Evolutionary conservation across 257 asterid genomes (phyloP).

Genomic region (Ajuga chamaepitys): DNA sequence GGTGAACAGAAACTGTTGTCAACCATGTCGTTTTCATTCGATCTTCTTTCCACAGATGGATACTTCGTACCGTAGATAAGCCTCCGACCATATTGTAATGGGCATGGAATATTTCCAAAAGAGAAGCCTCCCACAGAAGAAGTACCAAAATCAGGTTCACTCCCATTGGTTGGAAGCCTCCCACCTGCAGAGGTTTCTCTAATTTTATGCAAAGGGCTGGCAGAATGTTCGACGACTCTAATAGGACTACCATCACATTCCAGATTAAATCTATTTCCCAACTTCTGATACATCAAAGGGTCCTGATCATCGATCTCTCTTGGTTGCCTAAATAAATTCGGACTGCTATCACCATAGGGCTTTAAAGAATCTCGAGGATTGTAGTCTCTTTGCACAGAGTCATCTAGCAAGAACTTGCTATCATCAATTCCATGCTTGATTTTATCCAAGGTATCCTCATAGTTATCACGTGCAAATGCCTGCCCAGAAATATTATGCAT

Average conservation of each 20-base stretch:
- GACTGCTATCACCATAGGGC: conserved; percentile 19
- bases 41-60: conserved; percentile 20
- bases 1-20: conserved; percentile 17
- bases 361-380: conserved; percentile 4
- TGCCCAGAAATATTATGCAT: conserved; percentile 13
- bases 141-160: conserved; percentile 20
- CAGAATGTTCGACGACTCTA: conserved; percentile 25
- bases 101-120: conserved; percentile 11
- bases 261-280: conserved; percentile 23
- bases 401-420: conserved; percentile 19
- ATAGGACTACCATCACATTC: conserved; percentile 16
- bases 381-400: conserved; percentile 21
- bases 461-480: conserved; percentile 22
- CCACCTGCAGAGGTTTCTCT: conserved; percentile 25
- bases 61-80: conserved; percentile 14
- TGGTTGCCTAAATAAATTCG: conserved; percentile 18
- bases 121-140: conserved; percentile 18
- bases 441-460: conserved; percentile 19
- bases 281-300: conserved; percentile 24
- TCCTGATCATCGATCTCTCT: conserved; percentile 25
- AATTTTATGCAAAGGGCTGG: conserved; percentile 11
- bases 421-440: conserved; percentile 18
- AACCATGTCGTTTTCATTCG: conserved; percentile 13
- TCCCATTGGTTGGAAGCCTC: conserved; percentile 24
- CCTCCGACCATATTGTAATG: conserved; percentile 13